Base-by-base conservation (phyloP, 352 stramenopile genomes). In the Pythium dissotocum region DNA sequence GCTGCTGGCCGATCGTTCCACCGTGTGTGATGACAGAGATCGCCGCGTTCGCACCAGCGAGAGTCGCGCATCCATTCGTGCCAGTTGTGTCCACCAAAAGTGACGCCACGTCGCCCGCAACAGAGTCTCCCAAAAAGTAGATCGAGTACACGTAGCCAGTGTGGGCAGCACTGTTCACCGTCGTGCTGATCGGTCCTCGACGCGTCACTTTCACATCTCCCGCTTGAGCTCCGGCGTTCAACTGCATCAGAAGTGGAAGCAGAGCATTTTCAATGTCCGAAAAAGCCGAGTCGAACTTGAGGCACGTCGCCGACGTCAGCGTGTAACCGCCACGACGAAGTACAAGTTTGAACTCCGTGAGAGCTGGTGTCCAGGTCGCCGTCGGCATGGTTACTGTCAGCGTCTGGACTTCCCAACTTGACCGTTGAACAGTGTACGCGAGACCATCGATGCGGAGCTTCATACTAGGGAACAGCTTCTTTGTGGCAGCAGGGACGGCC, bases 401-500 rank as follows among this genome's bases (percentile, higher is more conserved):
- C 0, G 74, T 93, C 61, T 99, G 95, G 13, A 98, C 77, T 72
- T 98, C 96, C 33, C 91, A 77, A 7, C 96, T 94, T 4, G 94
- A 97, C 30, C 85, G 89, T 42, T 89, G 70, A 0, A 99, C 76
- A 0, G 77, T 76, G 69, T 98, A 98, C 4, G 73, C 76, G 28
- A 96, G 78, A 0, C 88, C 94, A 65, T 94, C 91, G 36, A 99
- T 85, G 9, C 94, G 88, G 7, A 99, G 63, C 28, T 82, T 77
- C 79, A 97, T 93, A 32, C 80, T 85, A 33, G 91, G 83, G 63
- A 79, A 94, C 2, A 98, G 63, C 48, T 85, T 36, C 52, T 72
- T 83, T 21, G 80, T 87, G 0, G 90, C 72, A 0, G 61, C 72
- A 24, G 64, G 35, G 16, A 61, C 49, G 0, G 24, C 54, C 2